Evolutionary conservation across 345 rosid species (phyloP), one percentile per base, ranked within the genome.

Genomic region (Euclidium syriacum): DNA sequence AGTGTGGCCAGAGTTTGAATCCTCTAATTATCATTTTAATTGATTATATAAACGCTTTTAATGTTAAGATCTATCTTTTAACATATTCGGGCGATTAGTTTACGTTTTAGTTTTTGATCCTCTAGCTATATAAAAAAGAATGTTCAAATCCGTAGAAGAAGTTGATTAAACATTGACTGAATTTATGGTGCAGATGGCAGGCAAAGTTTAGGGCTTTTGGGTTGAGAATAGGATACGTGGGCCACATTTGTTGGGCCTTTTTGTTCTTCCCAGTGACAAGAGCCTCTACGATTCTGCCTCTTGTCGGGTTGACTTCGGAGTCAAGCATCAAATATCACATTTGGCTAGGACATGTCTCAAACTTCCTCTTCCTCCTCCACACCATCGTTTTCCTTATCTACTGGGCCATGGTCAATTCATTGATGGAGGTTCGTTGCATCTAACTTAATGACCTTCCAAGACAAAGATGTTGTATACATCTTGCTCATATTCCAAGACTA

Each of bases 301-400:
- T 86, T 3, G 26, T 81, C 1, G 85, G 94, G 38, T 78, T 86
- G 12, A 80, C 83, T 14, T 81, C 85, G 0, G 94, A 86, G 75
- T 80, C 87, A 1, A 81, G 82, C 53, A 86, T 83, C 73, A 81
- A 81, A 73, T 86, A 83, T 57, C 89, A 86, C 47, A 83, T 83
- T 10, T 83, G 89, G 94, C 82, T 86, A 0, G 94, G 89, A 5
- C 89, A 86, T 59, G 20, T 83, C 62, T 81, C 87, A 7, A 86
- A 61, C 62, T 23, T 76, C 32, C 62, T 49, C 26, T 81, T 81
- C 58, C 60, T 52, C 25, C 49, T 51, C 11, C 92, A 86, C 73
- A 58, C 81, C 1, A 3, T 83, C 5, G 73, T 85, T 9, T 81
- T 71, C 73, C 48, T 80, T 46, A 70, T 77, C 26, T 83, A 86